Evolutionary conservation across 345 rosid species (phyloP), one percentile per base, ranked within the genome.

Genomic region (Salix viminalis): DNA sequence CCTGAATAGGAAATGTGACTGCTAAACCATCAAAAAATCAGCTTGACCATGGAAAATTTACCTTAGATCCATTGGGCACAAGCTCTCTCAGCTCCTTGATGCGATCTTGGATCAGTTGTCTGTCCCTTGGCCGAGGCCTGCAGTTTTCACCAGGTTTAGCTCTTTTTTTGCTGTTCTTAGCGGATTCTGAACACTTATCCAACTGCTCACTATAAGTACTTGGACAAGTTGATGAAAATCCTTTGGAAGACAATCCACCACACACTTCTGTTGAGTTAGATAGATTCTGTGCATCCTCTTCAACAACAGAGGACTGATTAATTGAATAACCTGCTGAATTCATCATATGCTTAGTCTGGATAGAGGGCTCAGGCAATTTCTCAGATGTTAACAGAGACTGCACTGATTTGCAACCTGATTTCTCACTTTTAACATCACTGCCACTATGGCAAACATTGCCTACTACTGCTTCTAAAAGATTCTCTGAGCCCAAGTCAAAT

Each of bases 41-140:
- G 65, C 70, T 62, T 21, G 69, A 73, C n/a, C 21, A 75, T 70
- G 74, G 65, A 80, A 76, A 77, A 83, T 74, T 79, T 88, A 96
- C 99, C 99, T 96, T 96, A 42, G 97, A 87, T 69, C 98, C 98
- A 82, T 86, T 92, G 5, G 98, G 99, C 42, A 96, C 99, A 82
- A 96, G 92, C 76, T 92, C 99, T 76, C 99, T 85, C 77, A 96
- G 88, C 88, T 96, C 98, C 88, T 96, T 96, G 48, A 96, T 89
- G 65, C 98, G 90, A 88, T 96, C 99, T 75, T 96, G 99, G 83
- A 96, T 96, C 78, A 93, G 86, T 80, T 96, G 99, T 67, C 99
- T 89, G 81, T 96, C 99, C 86, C 98, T 91, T 73, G 99, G 99
- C 66, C 99, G 87, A 72, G 99, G 97, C 84, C 96, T 89, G 79